phyloP scores from a whole-genome alignment of 1,139 yeast species.

The Martiniozyma asiatica region DNA sequence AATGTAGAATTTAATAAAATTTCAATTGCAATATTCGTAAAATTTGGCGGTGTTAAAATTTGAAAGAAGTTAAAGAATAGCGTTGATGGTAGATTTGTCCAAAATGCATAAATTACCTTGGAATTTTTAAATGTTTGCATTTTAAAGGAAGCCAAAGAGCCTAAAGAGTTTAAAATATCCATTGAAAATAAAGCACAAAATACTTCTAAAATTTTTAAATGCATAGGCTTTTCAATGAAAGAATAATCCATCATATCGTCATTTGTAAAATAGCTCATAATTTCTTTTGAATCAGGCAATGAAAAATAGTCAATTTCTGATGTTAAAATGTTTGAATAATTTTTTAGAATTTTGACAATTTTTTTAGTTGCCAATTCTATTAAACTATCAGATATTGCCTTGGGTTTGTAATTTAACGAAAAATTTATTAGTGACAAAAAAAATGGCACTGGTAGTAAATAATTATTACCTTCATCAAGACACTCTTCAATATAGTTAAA shows the following conservation, averaged over 20 bases:
- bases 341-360: constrained; percentile 11
- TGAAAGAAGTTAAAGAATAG: constrained; percentile 18
- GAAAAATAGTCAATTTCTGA: constrained; percentile 18
- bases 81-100: constrained; percentile 15
- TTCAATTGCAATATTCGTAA: constrained; percentile 26
- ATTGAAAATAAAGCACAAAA: constrained; percentile 37
- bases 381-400: constrained; percentile 34
- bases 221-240: constrained; percentile 29
- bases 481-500: constrained; percentile 23
- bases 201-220: constrained; percentile 33
- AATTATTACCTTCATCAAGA: constrained; percentile 19
- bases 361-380: constrained; percentile 14
- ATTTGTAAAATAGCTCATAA: constrained; percentile 1
- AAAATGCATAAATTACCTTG: constrained; percentile 9
- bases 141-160: constrained; percentile 17
- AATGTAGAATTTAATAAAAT: constrained; percentile 30
- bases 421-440: constrained; percentile 41
- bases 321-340: constrained; percentile 15
- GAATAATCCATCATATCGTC: constrained; percentile 11
- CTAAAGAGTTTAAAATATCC: constrained; percentile 39
- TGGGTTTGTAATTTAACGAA: constrained; percentile 41
- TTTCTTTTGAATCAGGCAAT: constrained; percentile 7
- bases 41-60: constrained; percentile 18
- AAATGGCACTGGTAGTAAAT: constrained; percentile 38
- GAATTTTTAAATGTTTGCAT: constrained; percentile 7